These are phyloP conservation scores for Cyclotella sp. DNA, from an alignment of 108 stramenopile species.

Conservation along the genomic window DNA sequence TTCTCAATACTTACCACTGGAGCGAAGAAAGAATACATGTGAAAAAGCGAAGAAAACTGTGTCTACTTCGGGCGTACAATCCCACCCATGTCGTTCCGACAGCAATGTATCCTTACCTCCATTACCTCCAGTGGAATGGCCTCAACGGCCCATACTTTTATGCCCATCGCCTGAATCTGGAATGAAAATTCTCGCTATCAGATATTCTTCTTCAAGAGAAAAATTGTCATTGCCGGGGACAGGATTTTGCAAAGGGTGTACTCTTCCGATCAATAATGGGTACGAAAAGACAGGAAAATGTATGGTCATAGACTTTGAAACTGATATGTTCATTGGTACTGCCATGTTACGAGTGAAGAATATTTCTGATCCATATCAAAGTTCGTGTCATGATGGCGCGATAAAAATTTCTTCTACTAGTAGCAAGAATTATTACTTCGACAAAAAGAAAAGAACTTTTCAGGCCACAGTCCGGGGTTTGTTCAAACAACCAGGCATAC, in stretches of 20 bases:
- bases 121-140: slow-evolving; percentile 54
- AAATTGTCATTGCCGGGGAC: slow-evolving; percentile 21
- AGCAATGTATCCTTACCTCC: slow-evolving; percentile 11
- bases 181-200: slow-evolving; percentile 61
- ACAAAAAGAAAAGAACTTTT: slow-evolving; percentile 61
- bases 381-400: background rate
- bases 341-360: slow-evolving; percentile 64
- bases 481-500: slow-evolving; percentile 52
- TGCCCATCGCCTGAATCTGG: slow-evolving; percentile 66
- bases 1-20: background rate
- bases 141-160: slow-evolving; percentile 66
- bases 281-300: slow-evolving; percentile 61
- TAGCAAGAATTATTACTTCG: slow-evolving; percentile 51
- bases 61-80: background rate
- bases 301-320: slow-evolving; percentile 77
- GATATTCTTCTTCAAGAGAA: slow-evolving; percentile 49
- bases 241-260: slow-evolving; percentile 55
- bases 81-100: slow-evolving; percentile 3
- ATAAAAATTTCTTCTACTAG: background rate
- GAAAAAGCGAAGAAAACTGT: background rate
- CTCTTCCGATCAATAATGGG: slow-evolving; percentile 81
- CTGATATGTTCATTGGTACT: slow-evolving; percentile 73
- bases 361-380: slow-evolving; percentile 3
- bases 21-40: background rate
- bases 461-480: slow-evolving; percentile 63